phyloP scores from a whole-genome alignment of 139 green algal genomes.

The Gonium pectorale region DNA sequence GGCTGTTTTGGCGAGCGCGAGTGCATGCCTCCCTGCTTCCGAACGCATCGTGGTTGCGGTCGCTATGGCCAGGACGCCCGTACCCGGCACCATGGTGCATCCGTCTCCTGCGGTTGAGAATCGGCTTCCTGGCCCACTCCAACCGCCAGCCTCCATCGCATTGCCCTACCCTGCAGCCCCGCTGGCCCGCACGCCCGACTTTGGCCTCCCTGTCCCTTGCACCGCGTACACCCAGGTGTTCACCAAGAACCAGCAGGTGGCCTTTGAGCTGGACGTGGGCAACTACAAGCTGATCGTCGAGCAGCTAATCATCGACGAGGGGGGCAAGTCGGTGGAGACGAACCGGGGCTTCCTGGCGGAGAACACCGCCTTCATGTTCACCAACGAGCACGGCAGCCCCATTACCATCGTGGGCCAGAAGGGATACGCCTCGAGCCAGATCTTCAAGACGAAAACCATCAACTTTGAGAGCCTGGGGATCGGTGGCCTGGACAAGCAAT shows the following conservation, averaged over 20 bases:
- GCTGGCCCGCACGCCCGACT: background rate
- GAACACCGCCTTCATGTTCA: slow-evolving; percentile 81
- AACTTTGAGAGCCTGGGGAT: slow-evolving; percentile 98
- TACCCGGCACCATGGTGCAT: too few relatives aligned
- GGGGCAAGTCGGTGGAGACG: slow-evolving; percentile 42
- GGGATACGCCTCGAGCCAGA: slow-evolving; percentile 77
- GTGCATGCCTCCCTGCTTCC: too few relatives aligned
- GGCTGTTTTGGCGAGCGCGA: too few relatives aligned
- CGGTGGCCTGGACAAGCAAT: slow-evolving; percentile 95
- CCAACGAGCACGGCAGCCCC: slow-evolving; percentile 64
- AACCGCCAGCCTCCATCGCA: too few relatives aligned
- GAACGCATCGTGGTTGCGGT: too few relatives aligned
- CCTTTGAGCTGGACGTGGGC: slow-evolving; percentile 89
- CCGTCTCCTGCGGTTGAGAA: too few relatives aligned
- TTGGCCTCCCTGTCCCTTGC: background rate
- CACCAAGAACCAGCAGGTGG: slow-evolving; percentile 79
- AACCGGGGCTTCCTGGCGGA: slow-evolving; percentile 62
- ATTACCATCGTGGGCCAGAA: slow-evolving; percentile 89
- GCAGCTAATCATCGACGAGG: slow-evolving; percentile 59
- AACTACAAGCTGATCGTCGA: slow-evolving; percentile 85
- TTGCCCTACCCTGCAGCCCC: too few relatives aligned
- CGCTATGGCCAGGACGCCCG: too few relatives aligned
- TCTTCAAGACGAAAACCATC: slow-evolving; percentile 97
- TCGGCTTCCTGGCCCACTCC: too few relatives aligned
- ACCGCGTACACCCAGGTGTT: slow-evolving; percentile 83